phyloP scores from a whole-genome alignment of 1,139 yeast species.

The Saccharomyces pastorianus region DNA sequence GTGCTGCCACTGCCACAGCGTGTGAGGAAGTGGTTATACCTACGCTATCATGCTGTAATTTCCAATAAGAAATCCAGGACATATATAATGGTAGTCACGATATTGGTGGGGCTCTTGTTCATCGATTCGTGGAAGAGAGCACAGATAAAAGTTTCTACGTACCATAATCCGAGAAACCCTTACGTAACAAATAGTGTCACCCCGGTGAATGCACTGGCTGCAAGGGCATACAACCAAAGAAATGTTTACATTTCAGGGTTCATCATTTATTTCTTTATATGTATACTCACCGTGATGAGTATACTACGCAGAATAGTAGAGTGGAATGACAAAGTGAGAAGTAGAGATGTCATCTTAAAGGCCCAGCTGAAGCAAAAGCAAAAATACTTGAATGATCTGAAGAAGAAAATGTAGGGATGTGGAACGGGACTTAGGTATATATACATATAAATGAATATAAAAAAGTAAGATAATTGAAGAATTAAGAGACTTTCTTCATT shows the following conservation, averaged over 20 bases:
- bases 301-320: constrained; percentile 50
- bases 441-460: neutral
- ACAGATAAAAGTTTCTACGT: constrained; percentile 28
- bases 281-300: constrained; percentile 50
- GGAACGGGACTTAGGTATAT: neutral
- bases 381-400: neutral
- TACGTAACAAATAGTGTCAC: constrained; percentile 7
- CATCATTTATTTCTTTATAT: constrained; percentile 50
- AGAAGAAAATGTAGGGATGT: neutral
- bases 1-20: constrained; percentile 56
- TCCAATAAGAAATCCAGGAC: constrained; percentile 42
- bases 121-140: constrained; percentile 50
- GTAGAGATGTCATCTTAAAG: neutral
- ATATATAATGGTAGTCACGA: constrained; percentile 39
- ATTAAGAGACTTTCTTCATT: neutral
- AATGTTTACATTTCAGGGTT: constrained; percentile 68
- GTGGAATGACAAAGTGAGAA: constrained; percentile 37
- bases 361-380: neutral
- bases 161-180: constrained; percentile 13
- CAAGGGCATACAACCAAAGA: constrained; percentile 60
- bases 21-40: constrained; percentile 41
- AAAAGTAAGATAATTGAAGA: neutral
- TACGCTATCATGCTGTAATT: constrained; percentile 32
- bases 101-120: constrained; percentile 47
- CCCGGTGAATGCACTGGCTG: constrained; percentile 16